phyloP scores from a whole-genome alignment of 306 rosid species.

The Fragaria nilgerrensis region DNA sequence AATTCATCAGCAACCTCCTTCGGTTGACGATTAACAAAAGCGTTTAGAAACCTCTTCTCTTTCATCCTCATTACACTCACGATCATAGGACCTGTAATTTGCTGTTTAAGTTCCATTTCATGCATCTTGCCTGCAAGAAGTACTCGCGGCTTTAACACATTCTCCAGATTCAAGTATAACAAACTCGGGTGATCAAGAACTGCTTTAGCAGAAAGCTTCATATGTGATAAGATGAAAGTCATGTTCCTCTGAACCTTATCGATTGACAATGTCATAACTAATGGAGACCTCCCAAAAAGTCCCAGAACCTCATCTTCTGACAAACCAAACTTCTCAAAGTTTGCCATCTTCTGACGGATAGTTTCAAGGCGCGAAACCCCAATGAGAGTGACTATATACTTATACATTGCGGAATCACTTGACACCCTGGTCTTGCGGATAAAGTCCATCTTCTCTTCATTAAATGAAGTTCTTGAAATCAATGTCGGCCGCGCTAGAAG shows the following conservation, averaged over 20 bases:
- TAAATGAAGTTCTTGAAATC: slow-evolving; percentile 57
- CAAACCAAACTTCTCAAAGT: slow-evolving; percentile 56
- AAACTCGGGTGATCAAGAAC: slow-evolving; percentile 50
- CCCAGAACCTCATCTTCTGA: slow-evolving; percentile 61
- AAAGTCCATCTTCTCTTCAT: slow-evolving; percentile 64
- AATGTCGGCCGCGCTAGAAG: slow-evolving; percentile 57
- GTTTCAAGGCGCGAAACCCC: slow-evolving; percentile 71
- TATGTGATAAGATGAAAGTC: slow-evolving; percentile 64
- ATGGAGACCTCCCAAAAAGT: slow-evolving; percentile 50
- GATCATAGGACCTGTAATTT: slow-evolving; percentile 24
- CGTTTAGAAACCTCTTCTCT: slow-evolving; percentile 55
- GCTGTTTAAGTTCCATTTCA: slow-evolving; percentile 45
- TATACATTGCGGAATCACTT: slow-evolving; percentile 53
- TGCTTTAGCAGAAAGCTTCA: slow-evolving; percentile 63
- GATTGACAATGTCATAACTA: slow-evolving; percentile 53
- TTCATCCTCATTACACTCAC: slow-evolving; percentile 58
- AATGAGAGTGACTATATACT: slow-evolving; percentile 64
- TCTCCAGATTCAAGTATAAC: slow-evolving; percentile 57
- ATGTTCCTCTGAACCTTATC: slow-evolving; percentile 89
- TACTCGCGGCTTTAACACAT: slow-evolving; percentile 60
- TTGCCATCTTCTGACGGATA: slow-evolving; percentile 51
- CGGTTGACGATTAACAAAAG: slow-evolving; percentile 42
- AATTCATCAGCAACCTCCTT: slow-evolving; percentile 57
- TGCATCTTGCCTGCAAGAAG: slow-evolving; percentile 49
- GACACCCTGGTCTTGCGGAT: slow-evolving; percentile 49